Evolutionary conservation across 345 rosid species (phyloP).

Genomic region (Bruguiera gymnorhiza): DNA sequence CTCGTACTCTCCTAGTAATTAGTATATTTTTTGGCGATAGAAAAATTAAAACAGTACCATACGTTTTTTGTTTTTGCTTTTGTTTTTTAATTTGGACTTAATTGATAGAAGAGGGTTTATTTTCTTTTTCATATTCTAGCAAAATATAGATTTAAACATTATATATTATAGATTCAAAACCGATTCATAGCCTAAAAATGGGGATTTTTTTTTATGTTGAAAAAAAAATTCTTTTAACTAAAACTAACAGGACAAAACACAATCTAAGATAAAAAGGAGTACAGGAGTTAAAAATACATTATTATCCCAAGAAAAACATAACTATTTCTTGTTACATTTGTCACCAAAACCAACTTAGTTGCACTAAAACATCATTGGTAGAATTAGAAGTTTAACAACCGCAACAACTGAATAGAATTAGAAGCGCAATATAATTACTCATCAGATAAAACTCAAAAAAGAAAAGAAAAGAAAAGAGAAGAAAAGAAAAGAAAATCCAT

Average conservation of each 20-base stretch:
- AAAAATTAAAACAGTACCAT: too few relatives aligned
- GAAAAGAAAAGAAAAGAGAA: too few relatives aligned
- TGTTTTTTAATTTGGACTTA: too few relatives aligned
- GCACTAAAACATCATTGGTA: neutral
- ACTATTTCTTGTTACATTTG: neutral
- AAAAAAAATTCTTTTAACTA: neutral
- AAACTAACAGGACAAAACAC: slow-evolving; percentile 34
- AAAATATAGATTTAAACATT: too few relatives aligned
- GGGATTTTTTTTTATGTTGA: neutral
- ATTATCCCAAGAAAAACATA: neutral
- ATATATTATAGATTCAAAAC: too few relatives aligned
- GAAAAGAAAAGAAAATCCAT: neutral
- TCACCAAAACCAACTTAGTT: neutral
- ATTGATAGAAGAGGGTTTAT: too few relatives aligned
- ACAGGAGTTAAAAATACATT: neutral
- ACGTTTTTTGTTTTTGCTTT: too few relatives aligned
- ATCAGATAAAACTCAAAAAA: neutral
- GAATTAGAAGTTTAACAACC: slow-evolving; percentile 12
- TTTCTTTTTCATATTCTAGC: too few relatives aligned
- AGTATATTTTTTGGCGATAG: too few relatives aligned
- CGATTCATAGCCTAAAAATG: too few relatives aligned
- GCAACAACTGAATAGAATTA: neutral
- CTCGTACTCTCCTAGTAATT: too few relatives aligned
- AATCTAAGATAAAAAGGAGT: slow-evolving; percentile 10
- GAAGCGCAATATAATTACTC: neutral